Percentiles rank a stretch among this genome's conserved stretches.
These are phyloP conservation scores for Waltergamsia citrina DNA, from an alignment of 2,329 filamentous ascomycete species.

Conservation along the genomic window DNA sequence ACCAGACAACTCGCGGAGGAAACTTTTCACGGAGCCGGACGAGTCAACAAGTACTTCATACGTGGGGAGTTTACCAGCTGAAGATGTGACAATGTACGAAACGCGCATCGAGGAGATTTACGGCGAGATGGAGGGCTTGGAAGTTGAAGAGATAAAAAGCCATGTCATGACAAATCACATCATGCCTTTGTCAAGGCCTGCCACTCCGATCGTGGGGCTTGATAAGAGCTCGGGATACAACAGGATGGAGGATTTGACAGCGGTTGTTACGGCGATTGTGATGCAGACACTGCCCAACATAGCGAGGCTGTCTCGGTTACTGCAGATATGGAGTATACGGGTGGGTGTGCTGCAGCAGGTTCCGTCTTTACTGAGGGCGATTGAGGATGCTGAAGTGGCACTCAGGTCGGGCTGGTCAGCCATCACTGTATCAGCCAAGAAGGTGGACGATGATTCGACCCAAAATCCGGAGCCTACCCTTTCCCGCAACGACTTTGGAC, in stretches of 20 bases:
- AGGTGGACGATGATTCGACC: not conserved
- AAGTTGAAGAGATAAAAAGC: conserved; percentile 80
- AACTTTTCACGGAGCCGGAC: conserved; percentile 9
- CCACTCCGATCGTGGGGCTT: conserved; percentile 18
- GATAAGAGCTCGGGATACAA: conserved; percentile 41
- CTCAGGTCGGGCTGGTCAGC: conserved; percentile 58
- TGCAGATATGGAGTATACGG: conserved; percentile 71
- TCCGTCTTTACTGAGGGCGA: conserved; percentile 54
- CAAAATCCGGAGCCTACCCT: conserved; percentile 18
- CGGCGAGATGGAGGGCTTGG: conserved; percentile 56
- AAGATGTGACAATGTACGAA: conserved; percentile 60
- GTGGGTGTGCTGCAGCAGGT: conserved; percentile 66
- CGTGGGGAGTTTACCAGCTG: conserved; percentile 60
- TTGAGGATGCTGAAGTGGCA: conserved; percentile 58
- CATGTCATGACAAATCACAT: conserved; percentile 79
- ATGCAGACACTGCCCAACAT: conserved; percentile 80
- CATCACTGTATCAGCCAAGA: conserved; percentile 26
- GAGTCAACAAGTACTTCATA: too few species aligned
- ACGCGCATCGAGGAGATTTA: conserved; percentile 65
- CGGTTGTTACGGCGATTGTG: conserved; percentile 83
- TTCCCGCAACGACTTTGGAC: conserved; percentile 36
- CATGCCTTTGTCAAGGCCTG: conserved; percentile 35
- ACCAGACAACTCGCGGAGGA: conserved; percentile 26
- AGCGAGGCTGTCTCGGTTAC: conserved; percentile 60
- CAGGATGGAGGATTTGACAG: conserved; percentile 80